Conservation (phyloP, 768 basidiomycete species). For the Pulveroboletus frians region DNA sequence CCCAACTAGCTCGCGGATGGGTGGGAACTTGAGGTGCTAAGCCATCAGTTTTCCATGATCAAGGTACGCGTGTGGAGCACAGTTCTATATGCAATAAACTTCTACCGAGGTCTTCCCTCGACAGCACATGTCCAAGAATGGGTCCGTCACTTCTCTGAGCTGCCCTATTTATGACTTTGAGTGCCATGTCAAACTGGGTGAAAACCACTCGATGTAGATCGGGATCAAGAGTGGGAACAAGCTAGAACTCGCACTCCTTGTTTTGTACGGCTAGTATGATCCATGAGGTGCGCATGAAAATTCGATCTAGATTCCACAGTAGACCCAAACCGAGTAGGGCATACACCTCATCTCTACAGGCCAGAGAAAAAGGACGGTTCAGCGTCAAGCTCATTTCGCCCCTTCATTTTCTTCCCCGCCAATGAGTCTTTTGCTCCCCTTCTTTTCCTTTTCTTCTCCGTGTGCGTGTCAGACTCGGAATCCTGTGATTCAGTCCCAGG, state of each 20-base stretch:
- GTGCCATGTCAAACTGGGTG: not conserved
- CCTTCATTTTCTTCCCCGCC: slow-evolving; percentile 49
- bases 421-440: slow-evolving; percentile 50
- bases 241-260: not conserved
- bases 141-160: not conserved
- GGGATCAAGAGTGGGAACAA: not conserved
- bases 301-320: too few species aligned
- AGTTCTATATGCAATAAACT: not conserved
- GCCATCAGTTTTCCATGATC: not conserved
- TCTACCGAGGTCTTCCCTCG: not conserved
- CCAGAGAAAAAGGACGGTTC: slow-evolving; percentile 65
- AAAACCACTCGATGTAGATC: not conserved
- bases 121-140: not conserved
- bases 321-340: not conserved
- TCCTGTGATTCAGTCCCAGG: slow-evolving; percentile 23
- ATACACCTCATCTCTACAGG: slow-evolving; percentile 32
- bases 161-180: not conserved
- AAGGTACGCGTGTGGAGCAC: not conserved
- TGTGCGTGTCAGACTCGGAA: slow-evolving; percentile 28
- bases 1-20: not conserved
- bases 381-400: slow-evolving; percentile 52
- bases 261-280: not conserved
- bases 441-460: slow-evolving; percentile 50
- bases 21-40: not conserved
- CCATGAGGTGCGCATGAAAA: not conserved